Base-by-base conservation (phyloP, 1,284 basidiomycete species). In the Papiliotrema nemorosa region DNA sequence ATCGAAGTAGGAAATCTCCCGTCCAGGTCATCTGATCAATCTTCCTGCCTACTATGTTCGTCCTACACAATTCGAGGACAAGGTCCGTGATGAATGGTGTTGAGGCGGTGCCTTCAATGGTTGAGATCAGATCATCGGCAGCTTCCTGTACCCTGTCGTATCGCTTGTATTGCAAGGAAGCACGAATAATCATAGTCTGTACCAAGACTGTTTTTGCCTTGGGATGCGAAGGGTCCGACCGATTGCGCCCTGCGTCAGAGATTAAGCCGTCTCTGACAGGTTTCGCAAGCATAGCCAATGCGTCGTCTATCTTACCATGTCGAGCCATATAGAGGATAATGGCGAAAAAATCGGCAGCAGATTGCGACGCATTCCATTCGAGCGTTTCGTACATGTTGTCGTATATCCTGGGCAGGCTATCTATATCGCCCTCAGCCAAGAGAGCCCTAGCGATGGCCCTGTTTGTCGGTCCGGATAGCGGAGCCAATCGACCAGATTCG, bases 161-260 rank as follows among this genome's bases (percentile, higher is more conserved):
- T 13, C 42, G 26, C 27, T 37, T 14, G 31, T 34, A 44, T 13
- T 35, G 9, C 16, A 44, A 33, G 14, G 12, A 5, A 10, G 35
- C 18, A 9, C 41, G 41, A 5, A 39, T 26, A 5, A 44, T 27
- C 27, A 50, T 44, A 5, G 41, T 33, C 13, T 36, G 34, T 12
- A 50, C 35, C 26, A 50, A 39, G 3, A 50, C 12, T 24, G 18
- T 41, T 22, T 43, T 49, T 7, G 47, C 47, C 33, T 49, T 25
- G 2, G 38, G 49, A 20, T 50, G 40, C 20, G 13, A 24, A 16
- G 42, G 25, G 18, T 50, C 35, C 33, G 31, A 36, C 25, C 41
- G 34, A 21, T 22, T 39, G 10, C 13, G 7, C 22, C 13, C 24
- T 5, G 24, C n/a, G 10, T 10, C 14, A 5, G 49, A 34, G 4